Evolutionary conservation across 106 monocot species (phyloP).

Genomic region (Apostasia shenzhenica): DNA sequence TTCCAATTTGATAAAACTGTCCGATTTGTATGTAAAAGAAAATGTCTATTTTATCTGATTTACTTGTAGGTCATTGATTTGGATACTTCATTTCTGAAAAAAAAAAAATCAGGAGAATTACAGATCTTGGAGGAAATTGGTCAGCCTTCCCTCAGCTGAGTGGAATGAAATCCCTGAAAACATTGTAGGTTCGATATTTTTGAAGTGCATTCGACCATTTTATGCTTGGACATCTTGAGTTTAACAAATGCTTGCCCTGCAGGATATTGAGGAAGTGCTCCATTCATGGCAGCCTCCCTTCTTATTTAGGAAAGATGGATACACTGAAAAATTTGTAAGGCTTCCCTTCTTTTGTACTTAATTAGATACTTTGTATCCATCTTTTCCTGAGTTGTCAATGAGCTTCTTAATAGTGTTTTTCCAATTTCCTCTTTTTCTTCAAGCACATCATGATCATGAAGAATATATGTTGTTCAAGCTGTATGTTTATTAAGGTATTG

Average conservation of each 20-base stretch:
- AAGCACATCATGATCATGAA: too few relatives aligned
- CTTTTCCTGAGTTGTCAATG: too few relatives aligned
- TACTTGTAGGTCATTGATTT: background rate
- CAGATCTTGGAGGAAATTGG: conserved; percentile 50
- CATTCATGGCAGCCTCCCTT: conserved; percentile 47
- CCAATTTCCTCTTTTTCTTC: too few relatives aligned
- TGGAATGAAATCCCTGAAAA: conserved; percentile 38
- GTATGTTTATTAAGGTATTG: too few relatives aligned
- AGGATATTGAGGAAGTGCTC: conserved; percentile 82
- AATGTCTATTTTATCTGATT: background rate
- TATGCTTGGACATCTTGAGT: background rate
- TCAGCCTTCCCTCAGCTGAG: conserved; percentile 56
- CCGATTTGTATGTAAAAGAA: conserved; percentile 50
- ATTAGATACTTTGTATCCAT: too few relatives aligned
- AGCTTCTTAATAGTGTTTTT: too few relatives aligned
- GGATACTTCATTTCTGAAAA: conserved; percentile 1
- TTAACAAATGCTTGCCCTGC: background rate
- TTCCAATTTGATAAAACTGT: conserved; percentile 43
- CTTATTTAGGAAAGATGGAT: conserved; percentile 46
- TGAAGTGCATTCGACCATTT: background rate
- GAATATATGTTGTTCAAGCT: too few relatives aligned
- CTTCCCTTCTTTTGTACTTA: background rate
- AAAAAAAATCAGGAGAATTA: conserved; percentile 52
- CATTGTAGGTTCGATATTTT: conserved; percentile 38
- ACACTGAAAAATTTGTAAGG: conserved; percentile 47